These are phyloP conservation scores for Dalechampia spathulata DNA, from an alignment of 441 rosid species.

Conservation along the genomic window DNA sequence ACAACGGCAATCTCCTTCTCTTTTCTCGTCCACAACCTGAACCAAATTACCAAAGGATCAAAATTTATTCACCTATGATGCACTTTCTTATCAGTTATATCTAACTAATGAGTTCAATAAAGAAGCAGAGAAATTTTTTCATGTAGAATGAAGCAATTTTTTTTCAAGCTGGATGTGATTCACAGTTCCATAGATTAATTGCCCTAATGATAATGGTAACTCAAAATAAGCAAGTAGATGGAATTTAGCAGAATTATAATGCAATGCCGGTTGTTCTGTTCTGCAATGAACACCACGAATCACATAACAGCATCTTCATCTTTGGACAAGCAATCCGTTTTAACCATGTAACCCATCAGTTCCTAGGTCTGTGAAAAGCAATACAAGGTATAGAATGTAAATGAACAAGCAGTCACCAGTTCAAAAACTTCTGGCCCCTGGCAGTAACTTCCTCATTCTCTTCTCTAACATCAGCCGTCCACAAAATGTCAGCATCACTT, in stretches of 20 bases:
- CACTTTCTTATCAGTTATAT: no score
- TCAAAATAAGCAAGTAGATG: no score
- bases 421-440: constrained; percentile 70
- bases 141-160: no score
- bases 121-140: no score
- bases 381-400: neutral
- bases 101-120: no score
- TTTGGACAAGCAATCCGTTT: neutral
- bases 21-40: constrained; percentile 79
- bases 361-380: neutral
- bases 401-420: constrained; percentile 36
- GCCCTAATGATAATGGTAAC: no score
- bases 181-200: no score
- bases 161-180: no score
- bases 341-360: neutral
- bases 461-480: constrained; percentile 70
- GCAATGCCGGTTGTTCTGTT: no score
- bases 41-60: constrained; percentile 5
- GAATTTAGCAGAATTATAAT: no score
- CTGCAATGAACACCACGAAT: no score
- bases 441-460: constrained; percentile 58
- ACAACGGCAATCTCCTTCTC: constrained; percentile 88
- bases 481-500: constrained; percentile 52
- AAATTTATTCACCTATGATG: no score
- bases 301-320: neutral